Evolutionary conservation across 169 alveolate genomes (phyloP).

Genomic region (Eimeria maxima): DNA sequence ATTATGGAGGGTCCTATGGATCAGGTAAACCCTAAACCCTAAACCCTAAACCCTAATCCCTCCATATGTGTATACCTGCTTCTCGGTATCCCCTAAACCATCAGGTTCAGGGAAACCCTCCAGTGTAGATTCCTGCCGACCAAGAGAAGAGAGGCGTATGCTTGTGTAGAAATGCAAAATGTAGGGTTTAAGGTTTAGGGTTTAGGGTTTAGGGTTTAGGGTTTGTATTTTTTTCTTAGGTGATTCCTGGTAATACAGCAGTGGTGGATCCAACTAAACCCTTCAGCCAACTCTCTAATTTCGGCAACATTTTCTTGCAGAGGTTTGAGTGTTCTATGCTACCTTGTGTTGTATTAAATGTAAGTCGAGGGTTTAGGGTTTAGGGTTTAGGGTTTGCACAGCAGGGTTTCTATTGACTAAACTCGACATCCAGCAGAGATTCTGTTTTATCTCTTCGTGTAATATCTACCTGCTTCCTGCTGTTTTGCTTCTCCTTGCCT

Average conservation of each 20-base stretch:
- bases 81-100: not conserved
- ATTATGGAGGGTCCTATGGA: constrained; percentile 87
- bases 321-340: constrained; percentile 88
- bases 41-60: constrained; percentile 51
- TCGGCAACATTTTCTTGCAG: constrained; percentile 89
- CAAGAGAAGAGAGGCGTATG: too few relatives aligned
- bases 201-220: constrained; percentile 59
- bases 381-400: too few relatives aligned
- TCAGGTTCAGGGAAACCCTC: not conserved
- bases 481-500: too few relatives aligned
- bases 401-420: too few relatives aligned
- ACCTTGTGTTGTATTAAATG: constrained; percentile 78
- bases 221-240: not conserved
- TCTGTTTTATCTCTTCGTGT: too few relatives aligned
- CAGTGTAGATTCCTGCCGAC: not conserved
- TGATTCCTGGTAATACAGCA: constrained; percentile 90
- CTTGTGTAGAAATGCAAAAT: not conserved
- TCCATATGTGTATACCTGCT: too few relatives aligned
- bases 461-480: too few relatives aligned
- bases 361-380: constrained; percentile 34
- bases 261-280: constrained; percentile 91
- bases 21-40: constrained; percentile 79
- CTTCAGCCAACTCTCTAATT: constrained; percentile 89
- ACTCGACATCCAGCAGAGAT: too few relatives aligned
- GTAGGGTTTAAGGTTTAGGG: constrained; percentile 29